phyloP scores from a whole-genome alignment of 768 basidiomycete species.

The Cubamyces sp. region DNA sequence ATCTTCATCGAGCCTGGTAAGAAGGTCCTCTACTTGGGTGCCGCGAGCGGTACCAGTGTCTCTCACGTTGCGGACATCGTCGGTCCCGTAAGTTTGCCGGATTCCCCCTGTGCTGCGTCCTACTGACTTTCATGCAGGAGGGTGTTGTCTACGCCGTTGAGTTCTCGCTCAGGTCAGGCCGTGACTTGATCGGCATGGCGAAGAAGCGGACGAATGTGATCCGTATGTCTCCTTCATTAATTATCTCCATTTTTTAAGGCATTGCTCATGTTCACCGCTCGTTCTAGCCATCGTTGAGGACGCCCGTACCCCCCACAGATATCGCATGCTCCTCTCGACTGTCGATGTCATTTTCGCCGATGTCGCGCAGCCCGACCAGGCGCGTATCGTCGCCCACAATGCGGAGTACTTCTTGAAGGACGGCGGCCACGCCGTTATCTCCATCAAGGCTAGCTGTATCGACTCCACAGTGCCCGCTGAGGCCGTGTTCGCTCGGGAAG shows the following conservation, averaged over 20 bases:
- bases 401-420: constrained; percentile 96
- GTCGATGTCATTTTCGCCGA: constrained; percentile 99
- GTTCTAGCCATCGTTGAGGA: constrained; percentile 91
- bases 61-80: constrained; percentile 99
- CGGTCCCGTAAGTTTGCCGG: constrained; percentile 71
- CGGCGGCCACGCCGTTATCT: constrained; percentile 89
- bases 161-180: constrained; percentile 94
- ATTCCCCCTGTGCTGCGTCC: neutral
- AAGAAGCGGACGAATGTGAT: constrained; percentile 99
- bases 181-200: constrained; percentile 98
- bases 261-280: neutral
- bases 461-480: constrained; percentile 94
- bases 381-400: constrained; percentile 92
- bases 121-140: constrained; percentile 54
- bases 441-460: constrained; percentile 99
- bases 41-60: constrained; percentile 96
- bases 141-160: constrained; percentile 98
- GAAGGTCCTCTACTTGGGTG: constrained; percentile 97
- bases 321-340: constrained; percentile 93
- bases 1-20: constrained; percentile 92
- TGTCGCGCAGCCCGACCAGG: constrained; percentile 98
- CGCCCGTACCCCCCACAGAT: constrained; percentile 94
- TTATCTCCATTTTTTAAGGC: neutral
- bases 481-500: constrained; percentile 86
- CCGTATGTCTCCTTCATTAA: constrained; percentile 56